Percentiles rank a stretch among this genome's conserved stretches.
Conservation (phyloP, 139 green algal genomes). For the Chlamydomonas sphaeroides region DNA sequence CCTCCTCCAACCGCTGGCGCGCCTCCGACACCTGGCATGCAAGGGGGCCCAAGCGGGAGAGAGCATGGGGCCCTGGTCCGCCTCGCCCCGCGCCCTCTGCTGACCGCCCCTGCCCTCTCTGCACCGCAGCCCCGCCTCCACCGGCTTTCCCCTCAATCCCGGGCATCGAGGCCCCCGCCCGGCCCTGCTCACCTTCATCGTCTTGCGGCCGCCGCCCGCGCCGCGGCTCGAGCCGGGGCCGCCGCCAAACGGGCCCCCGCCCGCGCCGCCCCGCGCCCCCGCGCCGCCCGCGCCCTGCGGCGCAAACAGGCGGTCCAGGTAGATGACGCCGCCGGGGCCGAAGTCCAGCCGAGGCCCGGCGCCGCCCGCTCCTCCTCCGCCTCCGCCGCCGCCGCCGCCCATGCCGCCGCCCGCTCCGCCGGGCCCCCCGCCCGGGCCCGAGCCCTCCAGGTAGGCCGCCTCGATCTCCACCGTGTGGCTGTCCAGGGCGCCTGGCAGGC, state of each 20-base stretch:
- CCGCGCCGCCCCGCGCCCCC: not conserved
- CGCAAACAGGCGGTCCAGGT: slow-evolving; percentile 24
- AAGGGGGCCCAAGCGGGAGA: not conserved
- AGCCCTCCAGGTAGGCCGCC: slow-evolving; percentile 8
- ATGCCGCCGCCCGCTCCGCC: not conserved
- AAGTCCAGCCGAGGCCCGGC: slow-evolving; percentile 9
- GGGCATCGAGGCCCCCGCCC: not conserved
- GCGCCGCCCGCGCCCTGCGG: not conserved
- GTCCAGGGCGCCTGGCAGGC: slow-evolving; percentile 11
- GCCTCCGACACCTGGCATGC: slow-evolving; percentile 68
- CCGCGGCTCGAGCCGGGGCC: not conserved
- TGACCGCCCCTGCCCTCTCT: not conserved
- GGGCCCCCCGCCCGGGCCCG: not conserved
- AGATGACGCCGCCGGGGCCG: slow-evolving; percentile 10
- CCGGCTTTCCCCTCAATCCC: not conserved
- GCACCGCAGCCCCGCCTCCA: not conserved
- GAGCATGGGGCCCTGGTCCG: not conserved
- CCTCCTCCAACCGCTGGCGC: slow-evolving; percentile 81
- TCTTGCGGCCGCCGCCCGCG: slow-evolving; percentile 14
- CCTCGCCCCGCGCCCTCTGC: too few relatives aligned
- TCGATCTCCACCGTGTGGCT: slow-evolving; percentile 29
- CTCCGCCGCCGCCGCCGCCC: not conserved
- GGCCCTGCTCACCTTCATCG: not conserved
- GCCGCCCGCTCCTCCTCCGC: too few relatives aligned
- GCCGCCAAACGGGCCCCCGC: not conserved